Conservation (phyloP, 768 basidiomycete genomes). For the Boletus subparvulus region DNA sequence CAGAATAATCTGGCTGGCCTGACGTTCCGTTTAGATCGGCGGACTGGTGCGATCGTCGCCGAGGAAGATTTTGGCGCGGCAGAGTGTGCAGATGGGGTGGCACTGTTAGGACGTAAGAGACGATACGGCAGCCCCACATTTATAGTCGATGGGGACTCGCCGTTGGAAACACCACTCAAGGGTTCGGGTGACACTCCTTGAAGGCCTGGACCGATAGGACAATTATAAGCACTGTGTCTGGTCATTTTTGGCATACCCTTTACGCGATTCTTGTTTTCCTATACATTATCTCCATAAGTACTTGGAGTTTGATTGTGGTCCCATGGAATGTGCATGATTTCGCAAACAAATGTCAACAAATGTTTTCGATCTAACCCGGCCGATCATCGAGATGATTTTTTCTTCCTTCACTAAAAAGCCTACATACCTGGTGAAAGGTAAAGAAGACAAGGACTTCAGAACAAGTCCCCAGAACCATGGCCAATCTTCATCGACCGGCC, state of each 20-base stretch:
- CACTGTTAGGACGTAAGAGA: conserved; percentile 14
- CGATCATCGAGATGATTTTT: conserved; percentile 11
- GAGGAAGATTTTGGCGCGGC: conserved; percentile 39
- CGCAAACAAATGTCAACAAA: conserved; percentile 29
- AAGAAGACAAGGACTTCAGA: conserved; percentile 40
- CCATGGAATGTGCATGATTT: neutral
- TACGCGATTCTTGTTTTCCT: no score
- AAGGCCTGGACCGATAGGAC: neutral
- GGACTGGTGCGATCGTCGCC: conserved; percentile 62
- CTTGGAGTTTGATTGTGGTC: no score
- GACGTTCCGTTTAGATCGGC: conserved; percentile 52
- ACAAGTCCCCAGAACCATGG: conserved; percentile 14
- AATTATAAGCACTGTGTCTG: neutral
- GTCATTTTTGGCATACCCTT: neutral
- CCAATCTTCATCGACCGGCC: conserved; percentile 37
- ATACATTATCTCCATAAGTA: neutral
- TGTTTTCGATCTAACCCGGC: neutral
- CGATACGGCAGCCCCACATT: conserved; percentile 1
- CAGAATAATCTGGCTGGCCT: conserved; percentile 50
- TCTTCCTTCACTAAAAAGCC: conserved; percentile 46
- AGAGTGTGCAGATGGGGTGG: conserved; percentile 10
- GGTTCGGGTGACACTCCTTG: neutral
- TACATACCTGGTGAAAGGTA: conserved; percentile 42
- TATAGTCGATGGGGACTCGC: conserved; percentile 2
- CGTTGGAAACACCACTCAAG: conserved; percentile 2